These are phyloP conservation scores for Lophiostoma macrostomum DNA, from an alignment of 495 filamentous ascomycete genomes.

Conservation along the genomic window DNA sequence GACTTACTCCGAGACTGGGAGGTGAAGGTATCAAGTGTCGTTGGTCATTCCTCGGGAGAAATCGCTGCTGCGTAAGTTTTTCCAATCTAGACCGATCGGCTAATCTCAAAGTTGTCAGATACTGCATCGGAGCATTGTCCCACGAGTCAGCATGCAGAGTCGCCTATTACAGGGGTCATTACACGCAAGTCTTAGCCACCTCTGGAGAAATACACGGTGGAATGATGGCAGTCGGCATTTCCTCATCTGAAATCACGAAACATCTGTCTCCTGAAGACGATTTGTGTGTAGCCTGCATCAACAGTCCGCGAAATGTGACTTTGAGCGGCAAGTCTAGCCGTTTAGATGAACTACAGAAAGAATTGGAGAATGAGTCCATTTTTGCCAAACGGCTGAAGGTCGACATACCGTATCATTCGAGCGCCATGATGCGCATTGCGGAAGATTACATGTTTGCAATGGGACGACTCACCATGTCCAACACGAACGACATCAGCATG, in stretches of 20 bases:
- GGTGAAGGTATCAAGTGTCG: constrained; percentile 6
- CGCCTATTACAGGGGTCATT: constrained; percentile 6
- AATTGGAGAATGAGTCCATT: constrained; percentile 6
- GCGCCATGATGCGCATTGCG: constrained; percentile 36
- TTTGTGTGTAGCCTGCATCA: constrained; percentile 4
- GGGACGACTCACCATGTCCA: neutral
- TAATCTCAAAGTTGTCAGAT: too few species aligned
- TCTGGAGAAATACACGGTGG: neutral
- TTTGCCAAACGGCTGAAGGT: constrained; percentile 36
- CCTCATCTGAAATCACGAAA: neutral
- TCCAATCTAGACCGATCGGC: too few species aligned
- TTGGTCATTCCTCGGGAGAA: constrained; percentile 26
- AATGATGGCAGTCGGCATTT: constrained; percentile 20
- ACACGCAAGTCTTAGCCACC: neutral
- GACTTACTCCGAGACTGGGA: constrained; percentile 7
- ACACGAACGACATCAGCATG: constrained; percentile 3
- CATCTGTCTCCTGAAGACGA: neutral
- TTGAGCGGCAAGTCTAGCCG: neutral
- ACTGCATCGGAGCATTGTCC: constrained; percentile 8
- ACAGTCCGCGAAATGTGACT: constrained; percentile 14
- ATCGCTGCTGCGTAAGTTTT: constrained; percentile 24
- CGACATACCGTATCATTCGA: constrained; percentile 40
- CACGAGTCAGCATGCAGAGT: neutral
- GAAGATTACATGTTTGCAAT: constrained; percentile 16
- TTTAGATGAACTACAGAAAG: constrained; percentile 1